Evolutionary conservation across 2,329 filamentous ascomycete species (phyloP).

Genomic region (Fusarium humuli): DNA sequence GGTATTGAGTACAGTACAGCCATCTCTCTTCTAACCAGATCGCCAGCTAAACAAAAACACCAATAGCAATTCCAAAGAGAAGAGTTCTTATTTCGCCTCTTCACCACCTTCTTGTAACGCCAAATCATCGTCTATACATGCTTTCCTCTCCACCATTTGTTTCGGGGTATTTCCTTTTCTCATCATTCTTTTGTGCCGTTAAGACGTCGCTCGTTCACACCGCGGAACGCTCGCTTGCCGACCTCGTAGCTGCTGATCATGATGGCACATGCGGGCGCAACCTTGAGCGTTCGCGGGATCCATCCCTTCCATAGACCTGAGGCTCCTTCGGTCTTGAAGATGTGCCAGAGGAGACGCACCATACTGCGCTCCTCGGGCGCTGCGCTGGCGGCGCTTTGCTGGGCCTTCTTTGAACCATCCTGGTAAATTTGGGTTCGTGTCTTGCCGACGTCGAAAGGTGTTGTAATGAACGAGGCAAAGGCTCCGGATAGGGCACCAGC

Average conservation of each 20-base stretch:
- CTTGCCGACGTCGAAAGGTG: constrained; percentile 97
- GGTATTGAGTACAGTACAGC: constrained; percentile 31
- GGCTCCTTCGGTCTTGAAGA: constrained; percentile 86
- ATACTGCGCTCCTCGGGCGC: constrained; percentile 82
- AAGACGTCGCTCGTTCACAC: constrained; percentile 70
- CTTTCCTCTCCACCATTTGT: neutral
- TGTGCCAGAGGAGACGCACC: constrained; percentile 87
- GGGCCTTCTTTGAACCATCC: constrained; percentile 56
- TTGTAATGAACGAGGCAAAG: constrained; percentile 88
- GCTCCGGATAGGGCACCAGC: constrained; percentile 87
- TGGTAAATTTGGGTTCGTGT: constrained; percentile 89
- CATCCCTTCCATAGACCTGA: constrained; percentile 89
- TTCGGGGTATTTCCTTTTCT: constrained; percentile 26
- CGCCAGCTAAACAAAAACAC: constrained; percentile 20
- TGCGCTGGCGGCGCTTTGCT: constrained; percentile 45
- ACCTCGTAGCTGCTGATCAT: constrained; percentile 99
- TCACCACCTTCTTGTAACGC: constrained; percentile 35
- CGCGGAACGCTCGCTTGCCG: constrained; percentile 86
- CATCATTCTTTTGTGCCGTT: constrained; percentile 6
- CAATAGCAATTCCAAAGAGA: constrained; percentile 21
- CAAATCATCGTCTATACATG: constrained; percentile 33
- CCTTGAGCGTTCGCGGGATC: constrained; percentile 91
- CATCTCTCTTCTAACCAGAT: constrained; percentile 32
- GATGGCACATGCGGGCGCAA: constrained; percentile 95
- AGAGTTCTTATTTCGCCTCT: constrained; percentile 26